Conservation (phyloP, 805 yeast species). For the Lachancea thermotolerans region DNA sequence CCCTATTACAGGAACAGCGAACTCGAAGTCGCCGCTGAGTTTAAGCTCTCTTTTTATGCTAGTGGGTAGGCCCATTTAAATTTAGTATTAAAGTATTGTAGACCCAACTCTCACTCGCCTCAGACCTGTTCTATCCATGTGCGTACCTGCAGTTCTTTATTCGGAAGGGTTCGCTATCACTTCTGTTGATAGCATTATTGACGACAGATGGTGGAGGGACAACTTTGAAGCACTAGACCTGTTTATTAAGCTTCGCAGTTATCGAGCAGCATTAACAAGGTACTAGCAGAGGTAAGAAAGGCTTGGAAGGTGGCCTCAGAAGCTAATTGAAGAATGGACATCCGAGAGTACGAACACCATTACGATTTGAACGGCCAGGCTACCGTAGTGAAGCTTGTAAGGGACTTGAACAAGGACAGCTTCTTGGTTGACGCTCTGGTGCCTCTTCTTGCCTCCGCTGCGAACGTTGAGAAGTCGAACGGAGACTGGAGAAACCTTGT, state of each 20-base stretch:
- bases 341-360: constrained; percentile 2
- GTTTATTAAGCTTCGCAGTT: not conserved
- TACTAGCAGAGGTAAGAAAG: not conserved
- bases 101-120: not conserved
- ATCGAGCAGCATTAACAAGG: not conserved
- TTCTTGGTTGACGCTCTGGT: constrained; percentile 20
- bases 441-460: constrained; percentile 15
- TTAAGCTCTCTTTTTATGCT: not conserved
- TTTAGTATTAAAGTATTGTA: too few species aligned
- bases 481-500: constrained; percentile 15
- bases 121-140: not conserved
- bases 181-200: not conserved
- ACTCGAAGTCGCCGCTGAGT: constrained; percentile 5
- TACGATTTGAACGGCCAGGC: constrained; percentile 3
- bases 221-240: not conserved
- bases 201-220: not conserved
- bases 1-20: constrained; percentile 19
- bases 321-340: not conserved
- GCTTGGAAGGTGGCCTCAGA: not conserved
- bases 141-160: not conserved
- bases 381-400: constrained; percentile 16
- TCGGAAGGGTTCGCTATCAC: not conserved
- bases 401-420: constrained; percentile 20
- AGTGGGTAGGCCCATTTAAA: constrained; percentile 2
- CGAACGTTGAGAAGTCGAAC: constrained; percentile 6